Base-by-base conservation (phyloP, 2,329 filamentous ascomycete species). In the Pseudocercospora cruenta region DNA sequence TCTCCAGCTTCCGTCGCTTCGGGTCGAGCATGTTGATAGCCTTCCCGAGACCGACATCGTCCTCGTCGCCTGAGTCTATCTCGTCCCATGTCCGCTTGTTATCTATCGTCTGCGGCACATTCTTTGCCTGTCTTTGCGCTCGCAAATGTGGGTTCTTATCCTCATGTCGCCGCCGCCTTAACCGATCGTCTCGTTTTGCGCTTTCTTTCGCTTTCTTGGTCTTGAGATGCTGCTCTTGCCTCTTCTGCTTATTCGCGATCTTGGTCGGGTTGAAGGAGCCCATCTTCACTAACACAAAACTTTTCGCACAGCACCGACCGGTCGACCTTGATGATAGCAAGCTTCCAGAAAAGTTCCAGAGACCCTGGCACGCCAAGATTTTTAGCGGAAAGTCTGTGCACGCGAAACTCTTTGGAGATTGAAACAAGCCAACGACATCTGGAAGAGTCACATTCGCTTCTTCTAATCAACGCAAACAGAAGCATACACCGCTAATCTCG, bases 1-100 rank as follows among this genome's bases (percentile, higher is more conserved):
- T 69, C 7, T 80, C 80, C 2, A 82, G 67, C 69, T 80, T 82
- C 66, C 79, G 72, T 67, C 80, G 78, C 75, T 83, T 83, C 51
- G 82, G 75, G 33, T 80, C 69, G 67, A 81, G 77, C n/a, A 83
- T 76, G 69, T 84, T 81, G 24, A 83, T 78, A 14, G 79, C 78
- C 71, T 77, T 75, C 9, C 81, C 81, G 47, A 83, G 73, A 22
- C 62, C 69, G 24, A 65, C 71, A 51, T 74, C 74, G 47, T 79
- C 81, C 45, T 78, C 79, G 66, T 81, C 80, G 49, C 78, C 80
- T 36, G 77, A 78, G 60, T 82, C 80, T 4, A 78, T 79, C 26
- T 80, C 77, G 74, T 97, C 94, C 92, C 93, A 98, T 33, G 92
- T 88, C 77, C 95, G 88, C 83, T 97, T 97, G 73, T 89, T 87